Conservation (phyloP, 2,329 filamentous ascomycete genomes). For the Paramyrothecium sp. region DNA sequence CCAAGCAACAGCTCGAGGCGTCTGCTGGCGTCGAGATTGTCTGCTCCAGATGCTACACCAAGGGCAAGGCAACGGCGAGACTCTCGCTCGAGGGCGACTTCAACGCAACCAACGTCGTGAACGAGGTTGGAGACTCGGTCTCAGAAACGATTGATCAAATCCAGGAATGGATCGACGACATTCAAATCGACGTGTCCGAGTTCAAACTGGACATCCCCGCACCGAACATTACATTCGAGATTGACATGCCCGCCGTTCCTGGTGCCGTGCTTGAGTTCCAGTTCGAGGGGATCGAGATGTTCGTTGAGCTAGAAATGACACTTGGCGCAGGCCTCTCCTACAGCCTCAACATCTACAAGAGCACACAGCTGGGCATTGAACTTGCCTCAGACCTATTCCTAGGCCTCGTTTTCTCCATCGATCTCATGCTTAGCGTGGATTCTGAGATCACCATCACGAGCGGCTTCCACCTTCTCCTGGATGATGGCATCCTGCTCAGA, state of each 20-base stretch:
- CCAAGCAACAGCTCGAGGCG: background rate
- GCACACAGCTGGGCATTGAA: slow-evolving; percentile 35
- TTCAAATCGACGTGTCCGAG: slow-evolving; percentile 29
- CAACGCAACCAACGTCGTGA: slow-evolving; percentile 28
- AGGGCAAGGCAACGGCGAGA: slow-evolving; percentile 40
- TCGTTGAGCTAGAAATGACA: slow-evolving; percentile 43
- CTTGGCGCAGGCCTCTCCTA: slow-evolving; percentile 42
- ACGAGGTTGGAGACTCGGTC: slow-evolving; percentile 26
- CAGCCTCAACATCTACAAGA: slow-evolving; percentile 45
- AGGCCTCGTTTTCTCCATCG: slow-evolving; percentile 47
- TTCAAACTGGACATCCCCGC: slow-evolving; percentile 4
- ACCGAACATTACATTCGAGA: slow-evolving; percentile 38
- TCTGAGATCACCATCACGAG: slow-evolving; percentile 47
- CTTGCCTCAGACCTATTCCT: slow-evolving; percentile 37
- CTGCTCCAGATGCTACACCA: slow-evolving; percentile 42
- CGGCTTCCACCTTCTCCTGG: slow-evolving; percentile 54
- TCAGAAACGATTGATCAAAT: slow-evolving; percentile 29
- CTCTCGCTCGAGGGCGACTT: slow-evolving; percentile 40
- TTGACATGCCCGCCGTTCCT: slow-evolving; percentile 40
- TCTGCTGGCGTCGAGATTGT: background rate
- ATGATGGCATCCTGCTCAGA: slow-evolving; percentile 46
- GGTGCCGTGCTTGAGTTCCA: slow-evolving; percentile 40
- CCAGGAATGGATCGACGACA: slow-evolving; percentile 24
- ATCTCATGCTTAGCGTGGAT: slow-evolving; percentile 49
- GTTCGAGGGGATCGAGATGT: slow-evolving; percentile 52